Evolutionary conservation across 2,329 filamentous ascomycete species (phyloP).

Genomic region (Ophidiomyces ophidiicola): DNA sequence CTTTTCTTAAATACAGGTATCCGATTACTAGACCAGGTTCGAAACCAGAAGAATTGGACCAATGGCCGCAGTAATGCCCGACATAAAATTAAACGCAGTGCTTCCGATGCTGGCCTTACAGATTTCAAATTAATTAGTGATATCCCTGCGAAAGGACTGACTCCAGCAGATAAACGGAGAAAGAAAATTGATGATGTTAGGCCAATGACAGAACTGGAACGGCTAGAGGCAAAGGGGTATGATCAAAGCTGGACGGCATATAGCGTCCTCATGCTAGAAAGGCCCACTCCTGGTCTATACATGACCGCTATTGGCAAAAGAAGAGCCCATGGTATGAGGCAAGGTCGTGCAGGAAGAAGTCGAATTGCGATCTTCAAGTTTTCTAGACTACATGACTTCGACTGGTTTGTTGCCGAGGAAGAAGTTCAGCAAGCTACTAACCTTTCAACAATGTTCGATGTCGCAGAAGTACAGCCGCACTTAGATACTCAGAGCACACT

Average conservation of each 20-base stretch:
- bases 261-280: slow-evolving; percentile 27
- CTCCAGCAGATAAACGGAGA: slow-evolving; percentile 5
- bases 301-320: slow-evolving; percentile 30
- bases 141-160: background rate
- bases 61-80: background rate
- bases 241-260: slow-evolving; percentile 34
- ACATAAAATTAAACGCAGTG: background rate
- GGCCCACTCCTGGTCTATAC: slow-evolving; percentile 30
- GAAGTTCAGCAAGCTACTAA: too few species aligned
- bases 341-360: slow-evolving; percentile 29
- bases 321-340: slow-evolving; percentile 27
- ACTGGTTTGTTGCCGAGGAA: slow-evolving; percentile 25
- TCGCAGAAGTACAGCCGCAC: too few species aligned
- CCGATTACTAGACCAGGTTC: background rate
- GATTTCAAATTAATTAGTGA: background rate
- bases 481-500: too few species aligned
- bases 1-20: slow-evolving; percentile 10
- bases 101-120: slow-evolving; percentile 4
- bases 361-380: slow-evolving; percentile 33
- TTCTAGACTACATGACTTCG: slow-evolving; percentile 22
- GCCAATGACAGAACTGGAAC: slow-evolving; percentile 29
- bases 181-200: slow-evolving; percentile 15
- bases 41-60: background rate
- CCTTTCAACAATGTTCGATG: too few species aligned
- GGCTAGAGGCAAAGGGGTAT: slow-evolving; percentile 28